Evolutionary conservation across 305 asterid species (phyloP), one percentile per base, ranked within the genome.

Genomic region (Fraxinus latifolia): DNA sequence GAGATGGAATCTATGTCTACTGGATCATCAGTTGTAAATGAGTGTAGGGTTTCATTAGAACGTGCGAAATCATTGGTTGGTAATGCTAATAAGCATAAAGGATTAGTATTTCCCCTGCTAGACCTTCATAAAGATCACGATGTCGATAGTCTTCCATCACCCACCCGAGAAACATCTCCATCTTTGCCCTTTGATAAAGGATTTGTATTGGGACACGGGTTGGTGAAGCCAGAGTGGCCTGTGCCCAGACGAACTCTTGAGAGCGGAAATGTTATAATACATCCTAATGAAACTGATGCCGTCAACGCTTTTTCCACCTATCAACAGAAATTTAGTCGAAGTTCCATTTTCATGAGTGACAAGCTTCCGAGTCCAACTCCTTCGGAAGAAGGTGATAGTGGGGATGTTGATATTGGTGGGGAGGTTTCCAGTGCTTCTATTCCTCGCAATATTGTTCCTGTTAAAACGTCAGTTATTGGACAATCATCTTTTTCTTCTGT

Each of bases 311-410:
- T 93, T 82, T 96, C 99, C 79, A 90, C 97, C 80, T 96, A 96
- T 91, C 99, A 96, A 83, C 97, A 96, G 82, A 96, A 92, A 86
- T 96, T 96, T 88, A 89, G 95, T 27, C 88, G 88, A 79, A 86
- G 90, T 79, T 89, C 98, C 65, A 83, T 87, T 87, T 88, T 85
- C 71, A 85, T 83, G 92, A 87, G 83, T 32, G 94, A 91, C 62
- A 85, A 88, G 74, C 95, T 96, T 82, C 99, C 99, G 34, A 96
- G 99, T 85, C 99, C 99, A 77, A 96, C 99, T 67, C 99, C 99
- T 76, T 96, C 99, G 4, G 97, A 90, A 87, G 97, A 94, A 60
- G 93, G 87, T 80, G 92, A 90, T 83, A 76, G 77, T 84, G 95
- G 87, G 72, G 94, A 90, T 83, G 91, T 84, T 86, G 98, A 94